These are phyloP conservation scores for Trichoderma koningii DNA, from an alignment of 2,329 filamentous ascomycete genomes.

Conservation along the genomic window DNA sequence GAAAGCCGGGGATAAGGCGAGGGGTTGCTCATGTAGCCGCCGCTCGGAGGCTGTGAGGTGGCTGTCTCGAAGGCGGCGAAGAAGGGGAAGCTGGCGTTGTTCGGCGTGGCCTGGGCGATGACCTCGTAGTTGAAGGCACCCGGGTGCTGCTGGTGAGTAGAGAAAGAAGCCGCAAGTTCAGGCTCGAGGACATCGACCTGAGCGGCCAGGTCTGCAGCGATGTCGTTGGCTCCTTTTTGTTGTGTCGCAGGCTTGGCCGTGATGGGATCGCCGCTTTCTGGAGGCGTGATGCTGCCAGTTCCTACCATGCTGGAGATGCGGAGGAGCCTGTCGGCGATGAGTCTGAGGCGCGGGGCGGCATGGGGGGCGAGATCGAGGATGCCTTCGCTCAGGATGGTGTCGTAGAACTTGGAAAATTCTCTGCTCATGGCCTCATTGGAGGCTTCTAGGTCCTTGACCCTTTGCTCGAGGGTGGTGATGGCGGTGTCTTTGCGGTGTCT, in stretches of 20 bases:
- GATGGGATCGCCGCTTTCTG: conserved; percentile 24
- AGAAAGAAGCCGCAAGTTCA: conserved; percentile 8
- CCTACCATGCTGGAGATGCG: conserved; percentile 52
- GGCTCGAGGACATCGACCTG: conserved; percentile 11
- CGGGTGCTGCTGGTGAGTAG: conserved; percentile 10
- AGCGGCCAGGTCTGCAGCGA: conserved; percentile 5
- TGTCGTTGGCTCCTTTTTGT: conserved; percentile 17
- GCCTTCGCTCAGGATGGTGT: conserved; percentile 60
- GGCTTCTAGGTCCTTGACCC: conserved; percentile 68
- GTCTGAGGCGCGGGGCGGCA: conserved; percentile 58
- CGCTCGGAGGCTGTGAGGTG: conserved; percentile 28
- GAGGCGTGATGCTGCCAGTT: conserved; percentile 36
- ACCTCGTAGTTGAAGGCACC: conserved; percentile 46
- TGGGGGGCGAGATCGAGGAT: conserved; percentile 59
- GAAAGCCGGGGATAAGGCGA: conserved; percentile 43
- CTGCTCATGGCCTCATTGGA: conserved; percentile 74
- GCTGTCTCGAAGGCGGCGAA: conserved; percentile 34
- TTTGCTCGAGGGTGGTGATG: conserved; percentile 70
- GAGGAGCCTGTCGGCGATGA: conserved; percentile 60
- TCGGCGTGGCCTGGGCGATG: conserved; percentile 52
- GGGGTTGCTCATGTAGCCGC: conserved; percentile 27
- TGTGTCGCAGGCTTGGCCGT: conserved; percentile 21
- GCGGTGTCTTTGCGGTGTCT: conserved; percentile 81
- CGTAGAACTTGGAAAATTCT: conserved; percentile 67
- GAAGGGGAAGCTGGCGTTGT: conserved; percentile 58